Evolutionary conservation across 2,329 filamentous ascomycete species (phyloP).

Genomic region (Sarocladium strictum): DNA sequence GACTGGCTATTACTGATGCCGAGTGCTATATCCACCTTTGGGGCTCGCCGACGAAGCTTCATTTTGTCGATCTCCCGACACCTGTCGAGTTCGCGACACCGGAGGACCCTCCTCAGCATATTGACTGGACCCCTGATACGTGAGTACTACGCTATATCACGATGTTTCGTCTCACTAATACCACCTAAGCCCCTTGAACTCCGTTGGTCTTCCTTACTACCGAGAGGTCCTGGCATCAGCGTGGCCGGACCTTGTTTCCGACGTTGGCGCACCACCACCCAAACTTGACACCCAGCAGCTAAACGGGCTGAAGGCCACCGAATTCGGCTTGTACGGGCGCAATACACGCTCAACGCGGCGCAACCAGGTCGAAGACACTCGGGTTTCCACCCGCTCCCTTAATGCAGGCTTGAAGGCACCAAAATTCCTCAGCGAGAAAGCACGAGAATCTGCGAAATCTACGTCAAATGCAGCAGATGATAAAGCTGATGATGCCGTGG

Average conservation of each 20-base stretch:
- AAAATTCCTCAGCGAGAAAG: constrained; percentile 93
- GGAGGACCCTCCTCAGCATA: constrained; percentile 46
- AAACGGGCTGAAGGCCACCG: constrained; percentile 60
- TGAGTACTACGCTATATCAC: constrained; percentile 31
- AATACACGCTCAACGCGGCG: constrained; percentile 68
- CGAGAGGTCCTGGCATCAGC: constrained; percentile 80
- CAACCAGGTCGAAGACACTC: constrained; percentile 78
- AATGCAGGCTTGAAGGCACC: constrained; percentile 64
- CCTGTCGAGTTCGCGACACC: constrained; percentile 73
- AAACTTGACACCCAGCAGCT: constrained; percentile 69
- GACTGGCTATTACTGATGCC: constrained; percentile 72
- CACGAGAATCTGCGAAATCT: constrained; percentile 57
- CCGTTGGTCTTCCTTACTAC: constrained; percentile 89
- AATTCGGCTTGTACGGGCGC: constrained; percentile 72
- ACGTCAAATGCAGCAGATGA: constrained; percentile 33
- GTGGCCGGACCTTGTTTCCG: constrained; percentile 82
- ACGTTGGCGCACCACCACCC: constrained; percentile 75
- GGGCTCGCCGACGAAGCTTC: constrained; percentile 80
- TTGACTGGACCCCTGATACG: constrained; percentile 69
- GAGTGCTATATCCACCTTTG: constrained; percentile 78
- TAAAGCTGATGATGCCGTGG: constrained; percentile 50
- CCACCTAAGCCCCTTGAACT: constrained; percentile 62
- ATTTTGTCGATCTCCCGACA: constrained; percentile 76
- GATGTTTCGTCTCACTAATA: not conserved
- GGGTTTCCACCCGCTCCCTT: constrained; percentile 53